A percentile compares a stretch with the other conserved stretches of the same genome.
phyloP scores from a whole-genome alignment of 2,329 filamentous ascomycete genomes.

The Hymenoscyphus scutula region DNA sequence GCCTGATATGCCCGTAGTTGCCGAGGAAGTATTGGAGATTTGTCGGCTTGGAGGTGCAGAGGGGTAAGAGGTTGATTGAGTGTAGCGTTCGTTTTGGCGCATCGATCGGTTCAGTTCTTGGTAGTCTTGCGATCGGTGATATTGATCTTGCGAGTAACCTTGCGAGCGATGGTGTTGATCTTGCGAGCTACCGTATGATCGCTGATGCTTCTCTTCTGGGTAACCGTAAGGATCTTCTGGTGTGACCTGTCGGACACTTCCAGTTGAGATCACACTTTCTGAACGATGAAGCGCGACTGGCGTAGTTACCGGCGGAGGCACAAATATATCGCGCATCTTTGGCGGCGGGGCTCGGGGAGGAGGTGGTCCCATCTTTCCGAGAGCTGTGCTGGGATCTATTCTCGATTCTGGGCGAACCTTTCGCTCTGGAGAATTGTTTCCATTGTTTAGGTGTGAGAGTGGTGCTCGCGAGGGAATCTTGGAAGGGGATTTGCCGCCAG shows the following conservation, averaged over 20 bases:
- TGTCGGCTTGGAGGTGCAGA: slow-evolving; percentile 52
- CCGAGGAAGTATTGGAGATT: slow-evolving; percentile 67
- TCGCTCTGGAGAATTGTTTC: slow-evolving; percentile 80
- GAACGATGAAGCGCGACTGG: slow-evolving; percentile 47
- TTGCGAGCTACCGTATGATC: slow-evolving; percentile 1
- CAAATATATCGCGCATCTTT: slow-evolving; percentile 83
- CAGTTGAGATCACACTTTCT: slow-evolving; percentile 47
- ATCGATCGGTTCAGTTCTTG: slow-evolving; percentile 45
- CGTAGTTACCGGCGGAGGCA: slow-evolving; percentile 49
- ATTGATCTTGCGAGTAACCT: slow-evolving; percentile 3
- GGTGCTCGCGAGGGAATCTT: slow-evolving; percentile 70
- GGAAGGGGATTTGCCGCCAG: slow-evolving; percentile 53
- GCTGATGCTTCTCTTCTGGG: slow-evolving; percentile 30
- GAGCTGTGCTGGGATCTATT: slow-evolving; percentile 37
- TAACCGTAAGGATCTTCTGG: slow-evolving; percentile 77
- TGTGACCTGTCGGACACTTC: slow-evolving; percentile 58
- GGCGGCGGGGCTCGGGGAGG: slow-evolving; percentile 71
- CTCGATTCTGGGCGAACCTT: slow-evolving; percentile 32
- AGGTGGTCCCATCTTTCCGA: slow-evolving; percentile 50
- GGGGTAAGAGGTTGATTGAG: slow-evolving; percentile 29
- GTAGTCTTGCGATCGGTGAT: slow-evolving; percentile 36
- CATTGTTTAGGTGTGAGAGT: slow-evolving; percentile 65
- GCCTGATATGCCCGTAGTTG: slow-evolving; percentile 67
- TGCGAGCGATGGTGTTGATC: slow-evolving; percentile 3
- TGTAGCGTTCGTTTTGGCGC: slow-evolving; percentile 40